Evolutionary conservation across 305 asterid genomes (phyloP), one percentile per base, ranked within the genome.

Genomic region (Rubia peregrina): DNA sequence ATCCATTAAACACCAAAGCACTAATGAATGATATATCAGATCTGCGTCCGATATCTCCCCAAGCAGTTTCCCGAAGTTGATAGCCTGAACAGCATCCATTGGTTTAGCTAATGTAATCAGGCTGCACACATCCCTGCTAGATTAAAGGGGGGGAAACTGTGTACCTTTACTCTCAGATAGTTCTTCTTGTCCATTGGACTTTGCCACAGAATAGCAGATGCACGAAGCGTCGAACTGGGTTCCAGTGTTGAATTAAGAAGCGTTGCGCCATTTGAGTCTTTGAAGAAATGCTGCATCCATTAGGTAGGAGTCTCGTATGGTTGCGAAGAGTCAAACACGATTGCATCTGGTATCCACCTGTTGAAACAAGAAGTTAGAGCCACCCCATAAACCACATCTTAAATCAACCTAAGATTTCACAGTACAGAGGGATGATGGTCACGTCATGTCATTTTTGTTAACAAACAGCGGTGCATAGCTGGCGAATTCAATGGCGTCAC

Each of bases 201-300:
- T 80, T 78, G 80, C 90, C 89, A 94, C 55, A 73, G 72, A 79
- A 91, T 88, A 69, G 95, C 96, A 43, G 98, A 94, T 67, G 96
- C 90, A 56, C 85, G 67, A 33, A 94, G 89, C 62, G 88, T 1
- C 2, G 91, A 68, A 79, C 76, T 84, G 10, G 91, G 36, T 68
- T 75, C 84, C 26, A 94, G 79, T 53, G 91, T 73, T 24, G 97
- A 79, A 68, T 65, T 79, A 57, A 91, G 86, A 74, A 94, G 97
- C 49, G 90, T 83, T 42, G 96, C 98, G 2, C 98, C 98, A 11
- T 91, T 94, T 2, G 98, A 94, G 76, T 94, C 95, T 67, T 73
- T 80, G 83, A 94, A 94, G 76, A 91, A 94, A 68, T 89, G 96
- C 69, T 94, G 98, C 98, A 94, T 94, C 97, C 97, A 94, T 71